Evolutionary conservation across 1,139 yeast genomes (phyloP), one percentile per base, ranked within the genome.

Genomic region (Torulaspora pretoriensis): DNA sequence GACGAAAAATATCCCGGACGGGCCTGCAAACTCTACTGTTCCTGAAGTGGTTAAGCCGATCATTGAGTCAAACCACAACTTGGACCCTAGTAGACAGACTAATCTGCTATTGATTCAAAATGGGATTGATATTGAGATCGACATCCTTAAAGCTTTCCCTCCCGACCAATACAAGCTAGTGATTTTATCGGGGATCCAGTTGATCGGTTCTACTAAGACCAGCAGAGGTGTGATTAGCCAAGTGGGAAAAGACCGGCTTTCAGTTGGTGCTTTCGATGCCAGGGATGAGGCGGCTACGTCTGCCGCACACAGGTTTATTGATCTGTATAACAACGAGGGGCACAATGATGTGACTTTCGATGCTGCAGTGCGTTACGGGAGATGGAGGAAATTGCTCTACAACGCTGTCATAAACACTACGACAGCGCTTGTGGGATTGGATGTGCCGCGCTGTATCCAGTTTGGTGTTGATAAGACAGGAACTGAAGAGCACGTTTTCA

Each of bases 311-410:
- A 56, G 60, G 34, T 77, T 75, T 50, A 65, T 71, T 8, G 61
- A 65, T 1, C 53, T 77, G 22, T 78, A 78, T 55, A 45, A 44
- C 16, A 70, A 72, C 41, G 60, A 57, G 29, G 63, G 60, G 8
- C 51, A 53, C 12, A 69, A 69, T 46, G 38, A 48, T 6, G 64
- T 51, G 68, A 58, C 56, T 2, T 54, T 68, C 23, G 83, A 78
- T 51, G 58, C 58, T 10, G 63, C 74, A 47, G 79, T 73, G 1
- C 69, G 75, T 40, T 63, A 68, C 49, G 70, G 80, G 1, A 68
- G 85, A 59, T 79, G 84, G 84, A 73, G 71, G 46, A 80, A 80
- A 53, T 63, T 80, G 38, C 64, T 78, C 22, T 80, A 79, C 56
- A 80, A 80, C 53, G 72, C 81, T 2, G 74, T 76, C 0, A 68